Evolutionary conservation across 2,329 filamentous ascomycete genomes (phyloP).

Genomic region (Colletotrichum melonis): DNA sequence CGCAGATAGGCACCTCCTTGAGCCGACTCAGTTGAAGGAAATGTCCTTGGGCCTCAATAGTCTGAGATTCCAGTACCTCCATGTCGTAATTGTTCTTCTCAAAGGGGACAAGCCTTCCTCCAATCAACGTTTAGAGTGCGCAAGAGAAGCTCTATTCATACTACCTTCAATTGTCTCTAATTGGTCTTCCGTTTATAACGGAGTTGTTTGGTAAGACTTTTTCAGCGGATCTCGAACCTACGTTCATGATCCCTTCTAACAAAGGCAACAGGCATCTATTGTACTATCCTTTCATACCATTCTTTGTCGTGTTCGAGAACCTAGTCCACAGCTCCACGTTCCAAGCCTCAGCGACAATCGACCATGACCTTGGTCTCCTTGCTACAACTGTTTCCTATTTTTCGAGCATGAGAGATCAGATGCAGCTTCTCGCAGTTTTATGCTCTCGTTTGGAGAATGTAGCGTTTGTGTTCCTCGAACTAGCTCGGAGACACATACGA

Average conservation of each 20-base stretch:
- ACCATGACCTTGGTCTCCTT: neutral
- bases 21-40: conserved; percentile 2
- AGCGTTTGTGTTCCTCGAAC: conserved; percentile 6
- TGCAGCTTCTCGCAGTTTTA: neutral
- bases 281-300: conserved; percentile 20
- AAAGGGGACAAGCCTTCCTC: neutral
- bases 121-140: neutral
- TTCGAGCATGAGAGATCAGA: conserved; percentile 14
- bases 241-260: neutral
- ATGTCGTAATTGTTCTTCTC: conserved; percentile 17
- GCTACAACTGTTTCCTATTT: conserved; percentile 18
- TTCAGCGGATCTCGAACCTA: neutral
- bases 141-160: conserved; percentile 7
- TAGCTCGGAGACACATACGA: neutral
- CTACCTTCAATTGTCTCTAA: conserved; percentile 13
- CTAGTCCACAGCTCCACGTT: neutral
- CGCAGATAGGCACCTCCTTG: neutral
- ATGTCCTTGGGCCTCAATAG: conserved; percentile 15
- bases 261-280: neutral
- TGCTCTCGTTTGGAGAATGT: conserved; percentile 5
- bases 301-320: conserved; percentile 9
- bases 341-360: neutral
- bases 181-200: conserved; percentile 20
- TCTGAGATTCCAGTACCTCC: conserved; percentile 14
- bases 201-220: conserved; percentile 10